phyloP scores from a whole-genome alignment of 371 early-diverging fungal species.

The Nematocida ausubeli region DNA sequence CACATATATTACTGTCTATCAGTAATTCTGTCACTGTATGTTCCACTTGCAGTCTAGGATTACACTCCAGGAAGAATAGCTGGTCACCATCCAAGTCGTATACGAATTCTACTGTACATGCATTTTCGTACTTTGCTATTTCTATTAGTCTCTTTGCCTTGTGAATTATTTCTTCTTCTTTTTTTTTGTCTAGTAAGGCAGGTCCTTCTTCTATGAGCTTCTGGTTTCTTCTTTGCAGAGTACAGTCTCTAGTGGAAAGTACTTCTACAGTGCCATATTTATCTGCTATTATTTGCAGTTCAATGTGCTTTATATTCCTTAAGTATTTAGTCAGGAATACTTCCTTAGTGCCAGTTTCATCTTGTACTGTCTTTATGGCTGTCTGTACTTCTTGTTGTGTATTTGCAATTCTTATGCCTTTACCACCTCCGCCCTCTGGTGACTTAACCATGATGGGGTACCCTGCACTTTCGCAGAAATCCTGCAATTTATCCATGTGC shows the following conservation, averaged over 20 bases:
- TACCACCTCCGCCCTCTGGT: conserved; percentile 97
- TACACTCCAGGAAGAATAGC: conserved; percentile 91
- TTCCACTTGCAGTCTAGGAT: conserved; percentile 95
- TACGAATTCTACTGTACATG: conserved; percentile 94
- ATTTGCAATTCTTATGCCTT: conserved; percentile 65
- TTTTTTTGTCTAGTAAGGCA: conserved; percentile 66
- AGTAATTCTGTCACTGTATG: conserved; percentile 97
- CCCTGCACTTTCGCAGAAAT: conserved; percentile 74
- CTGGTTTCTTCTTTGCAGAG: conserved; percentile 94
- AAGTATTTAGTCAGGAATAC: conserved; percentile 90
- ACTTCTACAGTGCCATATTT: conserved; percentile 89
- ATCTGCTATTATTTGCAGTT: conserved; percentile 91
- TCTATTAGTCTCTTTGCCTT: conserved; percentile 86
- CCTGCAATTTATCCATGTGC: conserved; percentile 71
- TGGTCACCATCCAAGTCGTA: conserved; percentile 77
- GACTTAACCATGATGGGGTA: conserved; percentile 97
- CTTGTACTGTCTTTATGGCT: conserved; percentile 69
- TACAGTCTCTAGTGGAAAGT: conserved; percentile 93
- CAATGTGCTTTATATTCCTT: conserved; percentile 84
- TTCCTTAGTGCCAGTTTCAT: conserved; percentile 71
- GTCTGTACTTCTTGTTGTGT: conserved; percentile 4
- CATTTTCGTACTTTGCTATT: conserved; percentile 86
- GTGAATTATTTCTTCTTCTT: conserved; percentile 81
- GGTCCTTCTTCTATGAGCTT: conserved; percentile 93
- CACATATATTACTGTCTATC: conserved; percentile 89